phyloP scores from a whole-genome alignment of 2,329 filamentous ascomycete species.

The Berkeleyomyces basicola region DNA sequence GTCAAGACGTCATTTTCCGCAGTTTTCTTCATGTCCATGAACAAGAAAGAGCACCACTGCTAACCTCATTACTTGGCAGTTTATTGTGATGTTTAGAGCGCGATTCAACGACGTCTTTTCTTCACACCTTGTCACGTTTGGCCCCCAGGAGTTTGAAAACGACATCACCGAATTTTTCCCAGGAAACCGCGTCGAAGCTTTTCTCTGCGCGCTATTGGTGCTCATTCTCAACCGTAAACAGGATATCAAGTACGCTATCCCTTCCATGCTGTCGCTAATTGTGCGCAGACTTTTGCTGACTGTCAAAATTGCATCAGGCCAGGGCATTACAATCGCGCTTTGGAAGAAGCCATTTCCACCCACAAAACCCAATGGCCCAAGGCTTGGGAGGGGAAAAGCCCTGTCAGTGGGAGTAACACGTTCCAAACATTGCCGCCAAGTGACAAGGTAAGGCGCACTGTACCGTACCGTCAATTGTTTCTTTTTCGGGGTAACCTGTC shows the following conservation, averaged over 20 bases:
- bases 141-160: conserved; percentile 85
- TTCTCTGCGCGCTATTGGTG: conserved; percentile 77
- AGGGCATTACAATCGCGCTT: conserved; percentile 78
- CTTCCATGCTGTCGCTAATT: neutral
- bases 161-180: conserved; percentile 65
- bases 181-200: conserved; percentile 69
- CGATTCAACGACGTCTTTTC: conserved; percentile 84
- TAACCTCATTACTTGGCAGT: conserved; percentile 37
- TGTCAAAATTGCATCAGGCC: conserved; percentile 37
- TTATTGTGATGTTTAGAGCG: conserved; percentile 94
- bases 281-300: neutral
- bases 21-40: conserved; percentile 7
- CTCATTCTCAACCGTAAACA: conserved; percentile 94
- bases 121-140: conserved; percentile 73
- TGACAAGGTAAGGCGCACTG: conserved; percentile 48
- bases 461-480: neutral
- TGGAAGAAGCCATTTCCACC: conserved; percentile 79
- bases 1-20: conserved; percentile 22
- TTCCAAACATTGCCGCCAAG: conserved; percentile 71
- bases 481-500: neutral
- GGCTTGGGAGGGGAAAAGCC: conserved; percentile 69
- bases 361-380: conserved; percentile 80
- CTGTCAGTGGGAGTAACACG: conserved; percentile 59
- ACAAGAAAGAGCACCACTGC: conserved; percentile 13
- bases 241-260: conserved; percentile 68